Evolutionary conservation across 2,329 filamentous ascomycete species (phyloP), one percentile per base, ranked within the genome.

Genomic region (Tolypocladium tundrense): DNA sequence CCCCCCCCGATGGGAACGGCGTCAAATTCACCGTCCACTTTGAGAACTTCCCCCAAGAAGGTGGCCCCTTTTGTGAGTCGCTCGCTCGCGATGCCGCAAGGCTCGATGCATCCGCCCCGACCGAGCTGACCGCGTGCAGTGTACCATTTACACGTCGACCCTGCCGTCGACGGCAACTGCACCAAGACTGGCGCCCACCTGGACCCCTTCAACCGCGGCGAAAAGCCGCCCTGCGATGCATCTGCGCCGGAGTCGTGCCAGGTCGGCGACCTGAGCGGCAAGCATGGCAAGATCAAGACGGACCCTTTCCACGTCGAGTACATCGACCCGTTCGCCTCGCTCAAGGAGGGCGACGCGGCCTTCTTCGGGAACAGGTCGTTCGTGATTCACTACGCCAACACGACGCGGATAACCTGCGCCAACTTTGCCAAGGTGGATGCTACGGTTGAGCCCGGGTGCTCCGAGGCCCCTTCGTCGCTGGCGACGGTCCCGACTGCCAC

Each of bases 211-310:
- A 68, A 77, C 54, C 85, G 87, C 55, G 84, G 83, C 61, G 83
- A 90, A 67, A 72, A 71, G 1, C 76, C 84, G 5, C 65, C 79
- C 6, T 93, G 89, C 73, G 77, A 90, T 66, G 42, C 73, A 13
- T 64, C 68, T 11, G 67, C 74, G 8, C 86, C 86, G 9, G 72
- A 81, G 60, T 85, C 82, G 11, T 94, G 89, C 75, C 84, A 93
- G 72, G 83, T 89, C 13, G 89, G 90, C 62, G 89, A 93, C 69
- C 77, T 91, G 58, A 82, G 83, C 64, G 89, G 89, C 68, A 93
- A 93, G 75, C 76, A 87, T 66, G 88, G 88, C 61, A 77, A 78
- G 60, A 80, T 88, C 65, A 76, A 71, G 33, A 69, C 71, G 35
- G 77, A 79, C 61, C 74, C 78, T 14, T 85, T 79, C 67, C 67